phyloP scores from a whole-genome alignment of 192 early-diverging fungal genomes.

The Podila verticillata region DNA sequence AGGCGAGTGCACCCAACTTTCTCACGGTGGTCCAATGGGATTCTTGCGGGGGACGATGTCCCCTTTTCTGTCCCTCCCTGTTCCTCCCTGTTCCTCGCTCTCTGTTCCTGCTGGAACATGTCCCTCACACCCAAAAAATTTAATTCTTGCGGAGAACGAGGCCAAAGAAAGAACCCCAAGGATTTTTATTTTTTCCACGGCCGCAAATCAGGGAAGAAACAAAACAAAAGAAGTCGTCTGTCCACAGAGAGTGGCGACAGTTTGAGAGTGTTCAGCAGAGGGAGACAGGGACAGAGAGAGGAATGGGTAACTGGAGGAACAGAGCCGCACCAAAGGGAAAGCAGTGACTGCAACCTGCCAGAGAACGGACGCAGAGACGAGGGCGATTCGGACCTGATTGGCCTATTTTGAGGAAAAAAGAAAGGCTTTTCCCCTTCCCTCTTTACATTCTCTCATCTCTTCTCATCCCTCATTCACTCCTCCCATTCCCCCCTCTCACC shows the following conservation, averaged over 20 bases:
- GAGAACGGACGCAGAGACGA: background rate
- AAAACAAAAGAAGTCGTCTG: no score
- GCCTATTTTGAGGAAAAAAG: background rate
- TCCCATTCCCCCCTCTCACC: background rate
- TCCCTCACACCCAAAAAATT: background rate
- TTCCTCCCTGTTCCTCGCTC: background rate
- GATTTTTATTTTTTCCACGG: no score
- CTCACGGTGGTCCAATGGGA: background rate
- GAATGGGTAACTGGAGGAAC: no score
- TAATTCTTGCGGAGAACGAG: background rate
- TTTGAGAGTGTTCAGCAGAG: no score
- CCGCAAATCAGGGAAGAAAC: no score
- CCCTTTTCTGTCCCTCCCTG: background rate
- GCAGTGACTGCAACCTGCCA: no score
- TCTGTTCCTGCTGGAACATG: no score
- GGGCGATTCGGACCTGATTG: background rate
- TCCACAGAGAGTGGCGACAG: no score
- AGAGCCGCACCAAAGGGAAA: no score
- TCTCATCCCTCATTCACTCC: background rate
- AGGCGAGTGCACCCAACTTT: background rate
- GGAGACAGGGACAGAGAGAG: no score
- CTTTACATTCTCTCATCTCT: background rate
- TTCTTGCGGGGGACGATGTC: background rate
- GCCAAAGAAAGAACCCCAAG: no score
- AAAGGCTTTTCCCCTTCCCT: background rate